These are phyloP conservation scores for Saxophila tyrrhenica DNA, from an alignment of 495 filamentous ascomycete species.

Conservation along the genomic window DNA sequence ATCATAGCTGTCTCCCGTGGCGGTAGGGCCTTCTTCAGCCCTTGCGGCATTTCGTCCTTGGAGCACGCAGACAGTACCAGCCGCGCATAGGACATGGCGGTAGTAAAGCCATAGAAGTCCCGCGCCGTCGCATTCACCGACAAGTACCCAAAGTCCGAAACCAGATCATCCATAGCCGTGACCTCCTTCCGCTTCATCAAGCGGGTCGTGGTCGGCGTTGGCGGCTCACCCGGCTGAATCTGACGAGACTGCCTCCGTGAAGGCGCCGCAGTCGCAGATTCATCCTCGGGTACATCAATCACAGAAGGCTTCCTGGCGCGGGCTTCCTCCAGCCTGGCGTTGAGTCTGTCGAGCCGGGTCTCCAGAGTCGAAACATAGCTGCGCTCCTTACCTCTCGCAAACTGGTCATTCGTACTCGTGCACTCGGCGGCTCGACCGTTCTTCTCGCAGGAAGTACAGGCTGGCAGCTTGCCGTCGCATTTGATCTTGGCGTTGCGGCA, in stretches of 20 bases:
- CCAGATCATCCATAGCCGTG: slow-evolving; percentile 33
- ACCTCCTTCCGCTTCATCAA: slow-evolving; percentile 28
- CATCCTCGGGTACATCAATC: slow-evolving; percentile 26
- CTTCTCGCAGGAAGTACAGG: slow-evolving; percentile 85
- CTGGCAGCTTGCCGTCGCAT: slow-evolving; percentile 90
- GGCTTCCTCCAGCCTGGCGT: slow-evolving; percentile 55
- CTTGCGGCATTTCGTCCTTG: slow-evolving; percentile 50
- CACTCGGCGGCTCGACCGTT: slow-evolving; percentile 69
- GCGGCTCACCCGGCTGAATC: slow-evolving; percentile 11
- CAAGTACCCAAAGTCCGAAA: slow-evolving; percentile 36
- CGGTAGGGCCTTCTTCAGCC: slow-evolving; percentile 49
- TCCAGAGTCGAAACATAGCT: slow-evolving; percentile 93
- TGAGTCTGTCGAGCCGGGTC: slow-evolving; percentile 72
- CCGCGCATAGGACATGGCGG: slow-evolving; percentile 74
- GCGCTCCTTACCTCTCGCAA: slow-evolving; percentile 84
- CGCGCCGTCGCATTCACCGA: slow-evolving; percentile 82
- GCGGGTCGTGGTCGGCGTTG: slow-evolving; percentile 19
- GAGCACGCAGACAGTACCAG: slow-evolving; percentile 64
- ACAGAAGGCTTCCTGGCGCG: slow-evolving; percentile 39
- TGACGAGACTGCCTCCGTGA: slow-evolving; percentile 22
- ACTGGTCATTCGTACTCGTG: slow-evolving; percentile 88
- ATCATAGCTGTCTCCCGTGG: slow-evolving; percentile 49
- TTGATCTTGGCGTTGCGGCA: slow-evolving; percentile 90
- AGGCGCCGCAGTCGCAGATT: slow-evolving; percentile 15
- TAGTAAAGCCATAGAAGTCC: slow-evolving; percentile 79